Evolutionary conservation across 345 rosid species (phyloP).

Genomic region (Lenwebbia sp.): DNA sequence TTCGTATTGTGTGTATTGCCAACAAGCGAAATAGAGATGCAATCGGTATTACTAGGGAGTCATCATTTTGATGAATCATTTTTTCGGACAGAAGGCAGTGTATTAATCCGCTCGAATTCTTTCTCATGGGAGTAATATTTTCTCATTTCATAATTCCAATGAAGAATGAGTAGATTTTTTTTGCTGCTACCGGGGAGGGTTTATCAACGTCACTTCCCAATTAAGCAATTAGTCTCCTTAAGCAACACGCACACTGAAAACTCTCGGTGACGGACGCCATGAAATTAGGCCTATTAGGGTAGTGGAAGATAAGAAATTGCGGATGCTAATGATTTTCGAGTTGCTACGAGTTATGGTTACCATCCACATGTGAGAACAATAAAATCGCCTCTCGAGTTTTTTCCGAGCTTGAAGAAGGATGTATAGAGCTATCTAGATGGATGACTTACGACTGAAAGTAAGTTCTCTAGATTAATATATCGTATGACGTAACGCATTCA

Average conservation of each 20-base stretch:
- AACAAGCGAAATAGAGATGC: not conserved
- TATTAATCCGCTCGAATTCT: not conserved
- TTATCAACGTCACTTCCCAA: not conserved
- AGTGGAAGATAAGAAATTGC: not conserved
- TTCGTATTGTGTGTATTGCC: not conserved
- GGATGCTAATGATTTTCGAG: fast-evolving
- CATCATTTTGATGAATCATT: not conserved
- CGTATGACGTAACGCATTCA: no score
- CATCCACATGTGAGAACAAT: no score
- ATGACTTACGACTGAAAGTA: no score
- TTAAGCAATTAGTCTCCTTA: not conserved
- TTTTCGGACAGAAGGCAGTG: not conserved
- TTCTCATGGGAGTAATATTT: not conserved
- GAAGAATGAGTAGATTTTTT: not conserved
- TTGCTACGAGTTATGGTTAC: fast-evolving
- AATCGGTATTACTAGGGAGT: not conserved
- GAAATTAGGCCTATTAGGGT: not conserved
- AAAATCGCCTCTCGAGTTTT: no score
- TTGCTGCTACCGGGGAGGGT: not conserved
- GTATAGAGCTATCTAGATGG: not conserved
- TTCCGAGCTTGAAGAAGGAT: not conserved
- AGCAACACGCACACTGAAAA: no score
- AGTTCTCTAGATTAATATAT: no score
- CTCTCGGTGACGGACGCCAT: not conserved
- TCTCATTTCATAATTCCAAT: not conserved